A percentile compares a stretch with the other conserved stretches of the same genome.
Evolutionary conservation across 192 early-diverging fungal genomes (phyloP).

Genomic region (Entomortierella lignicola): DNA sequence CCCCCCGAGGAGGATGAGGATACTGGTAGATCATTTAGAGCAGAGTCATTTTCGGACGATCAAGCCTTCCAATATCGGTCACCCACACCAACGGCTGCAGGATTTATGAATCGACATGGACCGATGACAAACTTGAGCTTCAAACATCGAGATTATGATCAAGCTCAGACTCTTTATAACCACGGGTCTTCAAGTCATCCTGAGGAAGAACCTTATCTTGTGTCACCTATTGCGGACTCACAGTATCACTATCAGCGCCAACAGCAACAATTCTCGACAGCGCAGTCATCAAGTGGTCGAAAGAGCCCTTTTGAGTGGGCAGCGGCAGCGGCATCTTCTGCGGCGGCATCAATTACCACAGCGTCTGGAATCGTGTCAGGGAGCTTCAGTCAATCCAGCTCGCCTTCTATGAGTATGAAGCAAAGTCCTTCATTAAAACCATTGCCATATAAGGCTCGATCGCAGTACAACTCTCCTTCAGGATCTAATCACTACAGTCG

Average conservation of each 20-base stretch:
- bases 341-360: constrained; percentile 29
- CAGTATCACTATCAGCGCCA: constrained; percentile 9
- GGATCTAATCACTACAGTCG: constrained; percentile 1
- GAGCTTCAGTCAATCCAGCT: constrained; percentile 24
- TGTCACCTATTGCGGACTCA: neutral
- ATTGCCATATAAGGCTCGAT: neutral
- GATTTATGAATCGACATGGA: constrained; percentile 10
- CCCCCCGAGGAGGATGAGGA: constrained; percentile 16
- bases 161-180: neutral
- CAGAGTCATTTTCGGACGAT: constrained; percentile 47
- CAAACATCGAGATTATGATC: constrained; percentile 1
- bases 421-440: constrained; percentile 14
- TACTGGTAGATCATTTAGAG: constrained; percentile 10
- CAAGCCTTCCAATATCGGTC: constrained; percentile 32
- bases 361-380: constrained; percentile 42
- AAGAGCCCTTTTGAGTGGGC: constrained; percentile 55
- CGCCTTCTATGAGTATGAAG: neutral
- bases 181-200: neutral
- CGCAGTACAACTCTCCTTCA: constrained; percentile 11
- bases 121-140: neutral
- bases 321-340: constrained; percentile 33
- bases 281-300: constrained; percentile 14
- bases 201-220: neutral
- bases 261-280: neutral
- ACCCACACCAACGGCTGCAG: neutral